Evolutionary conservation across 176 grass and related monocot species (phyloP), one percentile per base, ranked within the genome.

Genomic region (Triticum monococcum): DNA sequence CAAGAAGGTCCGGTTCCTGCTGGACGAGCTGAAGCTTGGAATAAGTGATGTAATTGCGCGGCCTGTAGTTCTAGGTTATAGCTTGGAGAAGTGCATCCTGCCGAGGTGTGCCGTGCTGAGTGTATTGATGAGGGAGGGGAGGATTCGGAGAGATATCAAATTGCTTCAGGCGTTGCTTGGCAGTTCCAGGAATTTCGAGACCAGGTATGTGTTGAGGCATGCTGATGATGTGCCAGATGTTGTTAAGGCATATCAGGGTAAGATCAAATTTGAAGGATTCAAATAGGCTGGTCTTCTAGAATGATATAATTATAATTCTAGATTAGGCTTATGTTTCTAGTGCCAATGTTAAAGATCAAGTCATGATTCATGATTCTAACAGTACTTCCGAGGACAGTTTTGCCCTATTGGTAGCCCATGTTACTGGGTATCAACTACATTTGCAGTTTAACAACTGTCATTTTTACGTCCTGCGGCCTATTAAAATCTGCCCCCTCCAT

Each of bases 211-310:
- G 18, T 22, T 16, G 11, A 84, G 33, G 68, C 63, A 87, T 87
- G 84, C 76, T 50, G 23, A 80, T 2, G 30, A 92, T 33, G 68
- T 89, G 57, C 91, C 87, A 52, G 91, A 87, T 60, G 87, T 92
- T 80, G 30, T 92, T 32, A 57, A 81, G 62, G 87, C 87, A 45
- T 89, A 87, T 26, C 64, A 87, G 38, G 91, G 91, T 68, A 83
- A 92, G 46, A 89, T 92, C 50, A 72, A 54, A 84, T 92, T 92
- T 57, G 24, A 92, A 75, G 91, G 87, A 41, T 89, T 92, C n/a
- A 22, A 30, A 13, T 40, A 63, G 70, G 37, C 11, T 10, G 35
- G 26, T 77, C 24, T 77, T 73, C 1, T 46, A 5, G 24, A 32
- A 36, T 62, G 16, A 23, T 64, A 86, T 48, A 38, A 52, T 68